These are phyloP conservation scores for Vinca major DNA, from an alignment of 305 asterid genomes.

Conservation along the genomic window DNA sequence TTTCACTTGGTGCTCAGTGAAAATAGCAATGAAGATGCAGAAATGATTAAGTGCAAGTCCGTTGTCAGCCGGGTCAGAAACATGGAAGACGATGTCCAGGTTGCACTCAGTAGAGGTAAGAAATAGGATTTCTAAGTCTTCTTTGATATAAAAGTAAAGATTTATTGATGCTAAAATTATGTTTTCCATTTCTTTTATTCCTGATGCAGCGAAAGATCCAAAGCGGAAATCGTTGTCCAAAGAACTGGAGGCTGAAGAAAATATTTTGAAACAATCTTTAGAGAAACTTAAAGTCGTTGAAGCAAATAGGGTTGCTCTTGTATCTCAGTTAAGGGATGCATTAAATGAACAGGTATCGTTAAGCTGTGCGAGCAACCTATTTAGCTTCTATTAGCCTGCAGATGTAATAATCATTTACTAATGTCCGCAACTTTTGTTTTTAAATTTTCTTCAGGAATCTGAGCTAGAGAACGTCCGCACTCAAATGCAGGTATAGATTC, in stretches of 20 bases:
- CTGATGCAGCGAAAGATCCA: slow-evolving; percentile 60
- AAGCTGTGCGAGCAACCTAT: not conserved
- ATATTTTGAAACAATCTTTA: slow-evolving; percentile 42
- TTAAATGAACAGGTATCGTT: slow-evolving; percentile 60
- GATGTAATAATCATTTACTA: slow-evolving; percentile 10
- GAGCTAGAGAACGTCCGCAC: slow-evolving; percentile 83
- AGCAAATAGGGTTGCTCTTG: slow-evolving; percentile 57
- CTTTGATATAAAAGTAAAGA: not conserved
- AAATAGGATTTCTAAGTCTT: not conserved
- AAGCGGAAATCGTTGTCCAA: slow-evolving; percentile 47
- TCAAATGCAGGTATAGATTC: slow-evolving; percentile 58
- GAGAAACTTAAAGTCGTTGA: slow-evolving; percentile 68
- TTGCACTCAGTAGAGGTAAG: slow-evolving; percentile 57
- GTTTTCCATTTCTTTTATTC: not conserved
- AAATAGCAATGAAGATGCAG: slow-evolving; percentile 56
- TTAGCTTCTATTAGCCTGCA: slow-evolving; percentile 6
- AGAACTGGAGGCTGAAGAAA: slow-evolving; percentile 72
- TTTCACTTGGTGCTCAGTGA: slow-evolving; percentile 58
- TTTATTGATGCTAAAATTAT: not conserved
- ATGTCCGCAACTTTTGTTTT: slow-evolving; percentile 14
- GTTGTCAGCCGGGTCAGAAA: slow-evolving; percentile 55
- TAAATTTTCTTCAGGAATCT: slow-evolving; percentile 52
- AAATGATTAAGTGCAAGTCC: slow-evolving; percentile 66
- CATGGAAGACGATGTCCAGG: slow-evolving; percentile 67
- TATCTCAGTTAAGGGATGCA: slow-evolving; percentile 63